A percentile compares a stretch with the other conserved stretches of the same genome.
Evolutionary conservation across 495 filamentous ascomycete genomes (phyloP).

Genomic region (Corynascus novoguineensis): DNA sequence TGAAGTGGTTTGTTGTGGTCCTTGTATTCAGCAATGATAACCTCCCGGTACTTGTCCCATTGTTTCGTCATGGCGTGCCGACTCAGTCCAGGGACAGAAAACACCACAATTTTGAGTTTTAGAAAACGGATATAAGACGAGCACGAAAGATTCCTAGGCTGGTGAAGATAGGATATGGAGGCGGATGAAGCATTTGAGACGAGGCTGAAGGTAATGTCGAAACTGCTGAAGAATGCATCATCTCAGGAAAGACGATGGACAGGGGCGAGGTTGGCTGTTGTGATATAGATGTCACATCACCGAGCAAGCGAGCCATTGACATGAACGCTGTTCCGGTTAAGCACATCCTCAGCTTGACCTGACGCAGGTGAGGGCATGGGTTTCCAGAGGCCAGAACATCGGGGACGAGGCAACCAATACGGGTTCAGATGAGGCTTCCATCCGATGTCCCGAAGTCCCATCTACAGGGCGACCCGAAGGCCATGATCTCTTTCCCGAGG

Average conservation of each 20-base stretch:
- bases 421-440: background rate
- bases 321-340: background rate
- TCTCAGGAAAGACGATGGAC: background rate
- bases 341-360: background rate
- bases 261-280: background rate
- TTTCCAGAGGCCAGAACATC: background rate
- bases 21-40: conserved; percentile 37
- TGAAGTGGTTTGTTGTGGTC: conserved; percentile 38
- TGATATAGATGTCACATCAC: conserved; percentile 11
- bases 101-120: background rate
- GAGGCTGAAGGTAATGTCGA: background rate
- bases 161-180: background rate
- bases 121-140: too few relatives aligned
- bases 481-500: background rate
- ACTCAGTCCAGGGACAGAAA: background rate
- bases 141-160: background rate
- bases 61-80: conserved; percentile 38
- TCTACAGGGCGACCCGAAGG: background rate
- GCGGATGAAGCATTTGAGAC: background rate
- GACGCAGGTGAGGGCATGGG: background rate
- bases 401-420: conserved; percentile 2
- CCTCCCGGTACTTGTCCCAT: conserved; percentile 36
- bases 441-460: background rate
- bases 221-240: background rate
- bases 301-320: background rate